Conservation (phyloP, 306 rosid genomes). For the Lathyrus oleraceus region DNA sequence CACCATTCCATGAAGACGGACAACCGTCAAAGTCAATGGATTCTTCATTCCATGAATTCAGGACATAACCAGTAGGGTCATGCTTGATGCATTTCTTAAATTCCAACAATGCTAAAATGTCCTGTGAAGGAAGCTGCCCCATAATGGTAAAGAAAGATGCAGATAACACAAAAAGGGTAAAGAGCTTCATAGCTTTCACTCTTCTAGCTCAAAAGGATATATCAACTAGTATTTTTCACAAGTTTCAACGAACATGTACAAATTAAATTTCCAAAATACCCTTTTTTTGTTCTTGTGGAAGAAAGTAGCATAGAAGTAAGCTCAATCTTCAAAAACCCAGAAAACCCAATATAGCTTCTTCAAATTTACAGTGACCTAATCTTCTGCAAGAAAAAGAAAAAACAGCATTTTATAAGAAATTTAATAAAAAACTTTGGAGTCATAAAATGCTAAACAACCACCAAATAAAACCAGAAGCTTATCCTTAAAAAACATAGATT, state of each 20-base stretch:
- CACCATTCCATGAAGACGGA: conserved; percentile 96
- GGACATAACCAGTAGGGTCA: conserved; percentile 88
- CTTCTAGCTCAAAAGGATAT: conserved; percentile 29
- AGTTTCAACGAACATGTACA: conserved; percentile 26
- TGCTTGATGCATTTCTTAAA: conserved; percentile 92
- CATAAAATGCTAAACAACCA: conserved; percentile 24
- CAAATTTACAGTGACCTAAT: conserved; percentile 26
- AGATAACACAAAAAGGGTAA: conserved; percentile 60
- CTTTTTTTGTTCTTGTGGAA: conserved; percentile 25
- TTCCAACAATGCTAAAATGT: conserved; percentile 82
- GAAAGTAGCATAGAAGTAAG: background rate
- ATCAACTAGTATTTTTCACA: conserved; percentile 22
- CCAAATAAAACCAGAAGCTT: conserved; percentile 33
- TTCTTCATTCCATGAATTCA: conserved; percentile 95
- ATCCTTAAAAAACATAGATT: conserved; percentile 11
- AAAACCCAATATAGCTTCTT: conserved; percentile 21
- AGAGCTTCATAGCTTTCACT: conserved; percentile 51
- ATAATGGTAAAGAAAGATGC: conserved; percentile 58
- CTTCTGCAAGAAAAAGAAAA: conserved; percentile 35
- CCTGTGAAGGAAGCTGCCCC: conserved; percentile 98
- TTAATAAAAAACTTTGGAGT: conserved; percentile 26
- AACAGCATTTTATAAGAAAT: conserved; percentile 25
- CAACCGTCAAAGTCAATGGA: conserved; percentile 97
- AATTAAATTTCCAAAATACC: conserved; percentile 29
- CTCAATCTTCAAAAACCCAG: conserved; percentile 33